A percentile compares a stretch with the other conserved stretches of the same genome.
These are phyloP conservation scores for Fimicolochytrium jonesii DNA, from an alignment of 192 early-diverging fungal genomes.

Conservation along the genomic window DNA sequence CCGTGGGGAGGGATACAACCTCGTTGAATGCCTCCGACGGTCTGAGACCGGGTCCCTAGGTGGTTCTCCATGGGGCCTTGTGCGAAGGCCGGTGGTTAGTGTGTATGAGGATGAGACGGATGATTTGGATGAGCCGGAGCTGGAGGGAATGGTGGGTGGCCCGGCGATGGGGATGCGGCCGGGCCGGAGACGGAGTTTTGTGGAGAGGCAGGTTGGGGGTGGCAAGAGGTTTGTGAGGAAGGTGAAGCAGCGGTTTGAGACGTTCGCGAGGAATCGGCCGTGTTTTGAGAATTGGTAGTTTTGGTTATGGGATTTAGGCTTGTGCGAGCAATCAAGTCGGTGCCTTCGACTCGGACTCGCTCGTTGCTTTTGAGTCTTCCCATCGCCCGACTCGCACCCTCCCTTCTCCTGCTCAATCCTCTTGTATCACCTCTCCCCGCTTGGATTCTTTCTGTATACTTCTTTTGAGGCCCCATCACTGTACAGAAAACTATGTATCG, in stretches of 20 bases:
- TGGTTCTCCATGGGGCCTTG: slow-evolving; percentile 40
- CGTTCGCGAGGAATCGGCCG: slow-evolving; percentile 42
- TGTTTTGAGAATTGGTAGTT: slow-evolving; percentile 42
- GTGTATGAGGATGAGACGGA: slow-evolving; percentile 44
- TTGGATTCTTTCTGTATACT: too few relatives aligned
- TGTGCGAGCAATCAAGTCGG: too few relatives aligned
- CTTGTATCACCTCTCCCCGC: too few relatives aligned
- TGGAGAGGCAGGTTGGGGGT: slow-evolving; percentile 15
- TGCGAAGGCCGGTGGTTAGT: slow-evolving; percentile 41
- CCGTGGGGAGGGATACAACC: slow-evolving; percentile 82
- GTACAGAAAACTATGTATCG: too few relatives aligned
- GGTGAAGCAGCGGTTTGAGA: slow-evolving; percentile 46
- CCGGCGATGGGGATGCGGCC: slow-evolving; percentile 13
- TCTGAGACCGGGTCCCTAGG: slow-evolving; percentile 32
- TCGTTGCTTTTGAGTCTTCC: too few relatives aligned
- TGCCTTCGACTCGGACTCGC: too few relatives aligned
- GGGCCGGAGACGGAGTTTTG: slow-evolving; percentile 22
- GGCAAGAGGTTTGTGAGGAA: slow-evolving; percentile 29
- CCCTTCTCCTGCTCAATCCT: too few relatives aligned
- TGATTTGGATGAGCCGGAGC: slow-evolving; percentile 23
- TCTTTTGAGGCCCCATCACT: too few relatives aligned
- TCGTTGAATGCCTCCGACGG: slow-evolving; percentile 66
- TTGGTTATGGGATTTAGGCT: too few relatives aligned
- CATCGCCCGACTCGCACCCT: too few relatives aligned
- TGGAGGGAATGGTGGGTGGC: slow-evolving; percentile 14